Evolutionary conservation across 768 basidiomycete species (phyloP).

Genomic region (Kwoniella botswanensis): DNA sequence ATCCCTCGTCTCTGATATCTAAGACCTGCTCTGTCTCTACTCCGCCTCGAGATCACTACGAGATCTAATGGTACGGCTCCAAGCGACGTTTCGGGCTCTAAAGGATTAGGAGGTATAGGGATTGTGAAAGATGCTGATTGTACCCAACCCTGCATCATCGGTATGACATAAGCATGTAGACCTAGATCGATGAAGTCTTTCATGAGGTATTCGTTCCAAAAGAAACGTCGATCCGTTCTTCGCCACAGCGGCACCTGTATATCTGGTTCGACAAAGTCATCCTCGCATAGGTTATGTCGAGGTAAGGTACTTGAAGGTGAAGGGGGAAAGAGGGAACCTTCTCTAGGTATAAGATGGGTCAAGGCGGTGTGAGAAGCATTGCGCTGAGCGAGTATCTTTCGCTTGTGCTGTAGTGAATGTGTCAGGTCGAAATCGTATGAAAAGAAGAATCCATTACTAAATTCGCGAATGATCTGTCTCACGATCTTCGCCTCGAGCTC

Average conservation of each 20-base stretch:
- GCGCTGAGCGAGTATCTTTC: constrained; percentile 36
- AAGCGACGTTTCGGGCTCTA: constrained; percentile 33
- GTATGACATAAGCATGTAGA: constrained; percentile 83
- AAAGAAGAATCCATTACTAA: constrained; percentile 87
- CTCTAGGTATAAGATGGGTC: constrained; percentile 42
- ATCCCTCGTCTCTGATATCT: constrained; percentile 93
- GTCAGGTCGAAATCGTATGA: constrained; percentile 78
- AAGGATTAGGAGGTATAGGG: constrained; percentile 47
- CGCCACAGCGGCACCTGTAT: constrained; percentile 86
- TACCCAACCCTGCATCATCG: constrained; percentile 91
- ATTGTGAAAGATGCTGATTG: constrained; percentile 74
- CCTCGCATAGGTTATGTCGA: constrained; percentile 67
- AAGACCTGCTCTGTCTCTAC: constrained; percentile 85
- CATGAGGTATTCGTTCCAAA: constrained; percentile 93
- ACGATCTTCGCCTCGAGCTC: constrained; percentile 85
- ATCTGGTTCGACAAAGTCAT: constrained; percentile 73
- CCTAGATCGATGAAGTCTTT: constrained; percentile 86
- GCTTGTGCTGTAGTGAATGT: constrained; percentile 49
- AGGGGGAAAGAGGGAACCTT: constrained; percentile 14
- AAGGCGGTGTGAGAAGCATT: constrained; percentile 38
- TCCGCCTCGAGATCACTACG: constrained; percentile 80
- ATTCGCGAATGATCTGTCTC: constrained; percentile 75
- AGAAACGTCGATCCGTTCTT: constrained; percentile 84
- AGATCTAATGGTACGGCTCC: constrained; percentile 68
- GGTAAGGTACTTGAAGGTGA: constrained; percentile 70